Base-by-base conservation (phyloP, 2,329 filamentous ascomycete species). In the Chaetothyriales sp. region DNA sequence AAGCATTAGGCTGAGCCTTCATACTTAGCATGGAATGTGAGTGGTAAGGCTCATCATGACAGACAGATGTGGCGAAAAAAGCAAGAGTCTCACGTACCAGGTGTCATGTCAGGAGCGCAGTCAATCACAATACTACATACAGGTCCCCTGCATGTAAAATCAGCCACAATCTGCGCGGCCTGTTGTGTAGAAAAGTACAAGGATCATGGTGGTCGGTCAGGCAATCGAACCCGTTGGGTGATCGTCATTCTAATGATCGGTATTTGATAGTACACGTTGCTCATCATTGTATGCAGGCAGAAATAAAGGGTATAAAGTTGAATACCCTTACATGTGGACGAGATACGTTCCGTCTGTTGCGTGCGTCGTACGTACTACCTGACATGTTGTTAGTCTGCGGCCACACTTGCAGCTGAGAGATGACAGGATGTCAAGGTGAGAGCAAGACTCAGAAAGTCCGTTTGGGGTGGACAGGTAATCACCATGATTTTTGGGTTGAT, bases 401-500 rank as follows among this genome's bases (percentile, higher is more conserved):
- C 32, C 15, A 15, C 32, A 5, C 12, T 39, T 39, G 32, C 32
- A 39, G 8, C 32, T 39, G 10, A 39, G 12, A 15, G 32, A 39
- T 15, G 3, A 39, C 7, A 39, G 10, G 32, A 4, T 15, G 18
- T 44, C 18, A 22, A n/a, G 39, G 4, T 19, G 43, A 42, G 39
- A 7, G 18, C 32, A 42, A 19, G 59, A 55, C 63, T 77, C 74
- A 77, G 74, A 67, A 65, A 66, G 74, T 78, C 73, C 73, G 72
- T 78, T 78, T 78, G 75, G 75, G 72, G 71, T 65, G 69, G 73
- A 78, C 75, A 74, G 72, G 74, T 76, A 72, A 71, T 78, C 75
- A 77, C 74, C 76, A 78, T 64, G 60, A 43, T 43, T 49, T 19
- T 43, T 51, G 63, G 63, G 66, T 61, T 63, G 57, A 52, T 68